Evolutionary conservation across 306 rosid genomes (phyloP), one percentile per base, ranked within the genome.

Genomic region (Mimosa bimucronata): DNA sequence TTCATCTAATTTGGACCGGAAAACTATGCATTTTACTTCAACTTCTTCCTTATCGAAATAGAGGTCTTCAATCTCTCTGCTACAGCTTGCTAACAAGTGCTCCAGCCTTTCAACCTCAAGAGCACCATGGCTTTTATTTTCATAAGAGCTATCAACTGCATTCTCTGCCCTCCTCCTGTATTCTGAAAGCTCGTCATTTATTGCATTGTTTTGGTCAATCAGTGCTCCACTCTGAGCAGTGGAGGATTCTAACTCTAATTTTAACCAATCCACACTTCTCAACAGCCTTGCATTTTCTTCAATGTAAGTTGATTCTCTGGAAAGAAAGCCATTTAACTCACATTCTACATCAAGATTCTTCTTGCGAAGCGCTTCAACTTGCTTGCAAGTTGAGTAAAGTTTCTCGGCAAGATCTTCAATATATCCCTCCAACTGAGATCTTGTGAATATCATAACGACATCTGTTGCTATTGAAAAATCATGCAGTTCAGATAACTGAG

Each of bases 1-100:
- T 80, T 91, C 98, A 13, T 85, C 87, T 84, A 93, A 84, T 83
- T 90, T 93, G 64, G 76, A 88, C 80, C 80, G 84, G 77, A 91
- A 88, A 73, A 96, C 85, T 65, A 93, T 72, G 88, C 77, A 83
- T 85, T 86, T 89, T 83, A 93, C 82, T 77, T 93, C 97, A 75
- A 88, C 88, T 85, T 87, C 99, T 88, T 86, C 97, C 84, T 88
- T 89, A 69, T 89, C 83, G 79, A 87, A 84, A 80, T 89, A 76
- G 83, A 96, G 86, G 79, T 80, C 87, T 86, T 87, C 90, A 81
- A 85, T 85, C 61, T 88, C 92, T 87, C 83, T 86, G 72, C 84
- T 80, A 76, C 79, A 92, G 82, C 79, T 84, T 79, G 28, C 87
- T 81, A 90, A 83, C 87, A 81, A 81, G 57, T 71, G 84, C 86